Evolutionary conservation across 768 basidiomycete genomes (phyloP).

Genomic region (Leccinum barrowsii): DNA sequence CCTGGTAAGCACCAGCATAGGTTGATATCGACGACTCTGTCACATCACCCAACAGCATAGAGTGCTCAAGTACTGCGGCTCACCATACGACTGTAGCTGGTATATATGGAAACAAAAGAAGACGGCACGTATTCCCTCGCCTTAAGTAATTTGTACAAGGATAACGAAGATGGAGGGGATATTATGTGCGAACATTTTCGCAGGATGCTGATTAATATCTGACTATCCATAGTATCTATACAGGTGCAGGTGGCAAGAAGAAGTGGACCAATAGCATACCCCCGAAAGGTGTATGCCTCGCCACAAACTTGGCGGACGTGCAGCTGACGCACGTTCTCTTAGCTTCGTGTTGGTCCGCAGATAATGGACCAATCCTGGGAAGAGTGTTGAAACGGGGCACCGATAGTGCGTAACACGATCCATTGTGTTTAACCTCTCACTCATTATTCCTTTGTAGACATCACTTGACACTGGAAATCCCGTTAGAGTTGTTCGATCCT

Average conservation of each 20-base stretch:
- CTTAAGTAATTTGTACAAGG: conserved; percentile 20
- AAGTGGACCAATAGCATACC: conserved; percentile 5
- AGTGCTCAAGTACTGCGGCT: conserved; percentile 15
- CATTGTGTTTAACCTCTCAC: not conserved
- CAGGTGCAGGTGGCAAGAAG: conserved; percentile 24
- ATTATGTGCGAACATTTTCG: conserved; percentile 18
- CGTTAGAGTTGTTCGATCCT: conserved; percentile 28
- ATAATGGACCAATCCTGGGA: conserved; percentile 24
- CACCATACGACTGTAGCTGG: conserved; percentile 15
- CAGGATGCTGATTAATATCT: not conserved
- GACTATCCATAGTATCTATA: conserved; percentile 24
- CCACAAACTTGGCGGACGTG: not conserved
- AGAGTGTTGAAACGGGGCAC: conserved; percentile 4
- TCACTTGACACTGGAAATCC: conserved; percentile 20
- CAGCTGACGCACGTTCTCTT: not conserved
- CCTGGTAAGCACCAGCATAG: conserved; percentile 13
- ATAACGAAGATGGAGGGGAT: conserved; percentile 26
- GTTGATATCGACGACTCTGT: not conserved
- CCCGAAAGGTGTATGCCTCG: conserved; percentile 20
- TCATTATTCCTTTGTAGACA: conserved; percentile 7
- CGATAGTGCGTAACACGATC: conserved; percentile 14
- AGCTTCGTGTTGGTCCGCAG: conserved; percentile 24
- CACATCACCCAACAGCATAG: not conserved
- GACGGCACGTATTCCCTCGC: conserved; percentile 18
- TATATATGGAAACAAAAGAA: conserved; percentile 15